phyloP scores from a whole-genome alignment of 2,329 filamentous ascomycete species.

The Penicillium griseofulvum region DNA sequence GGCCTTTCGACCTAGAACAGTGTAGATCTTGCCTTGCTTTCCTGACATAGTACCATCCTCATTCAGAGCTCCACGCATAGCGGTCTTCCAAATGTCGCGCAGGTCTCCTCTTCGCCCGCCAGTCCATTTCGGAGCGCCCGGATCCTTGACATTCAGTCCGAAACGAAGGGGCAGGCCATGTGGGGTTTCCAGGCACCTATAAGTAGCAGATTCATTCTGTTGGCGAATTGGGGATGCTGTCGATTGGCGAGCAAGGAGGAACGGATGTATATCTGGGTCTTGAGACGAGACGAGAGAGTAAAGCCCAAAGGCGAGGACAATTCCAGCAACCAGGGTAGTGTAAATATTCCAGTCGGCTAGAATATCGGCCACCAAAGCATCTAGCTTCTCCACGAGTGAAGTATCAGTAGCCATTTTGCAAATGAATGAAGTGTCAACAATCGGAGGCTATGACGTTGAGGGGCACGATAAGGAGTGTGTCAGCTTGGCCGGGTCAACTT shows the following conservation, averaged over 20 bases:
- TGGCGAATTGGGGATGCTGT: constrained; percentile 75
- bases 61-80: constrained; percentile 61
- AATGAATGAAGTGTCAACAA: constrained; percentile 10
- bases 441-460: constrained; percentile 22
- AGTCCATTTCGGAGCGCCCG: constrained; percentile 77
- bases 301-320: constrained; percentile 65
- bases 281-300: constrained; percentile 68
- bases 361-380: constrained; percentile 66
- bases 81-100: constrained; percentile 82
- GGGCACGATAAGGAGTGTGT: constrained; percentile 9
- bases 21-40: constrained; percentile 69
- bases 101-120: constrained; percentile 83
- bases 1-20: constrained; percentile 72
- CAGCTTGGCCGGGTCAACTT: constrained; percentile 19
- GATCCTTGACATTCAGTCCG: constrained; percentile 78
- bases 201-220: constrained; percentile 79
- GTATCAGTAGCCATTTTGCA: constrained; percentile 44
- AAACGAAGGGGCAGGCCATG: constrained; percentile 77
- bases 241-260: constrained; percentile 83
- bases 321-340: constrained; percentile 68
- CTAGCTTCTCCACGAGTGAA: constrained; percentile 63
- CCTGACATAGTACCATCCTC: constrained; percentile 61
- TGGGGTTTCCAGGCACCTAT: constrained; percentile 78
- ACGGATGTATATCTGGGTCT: constrained; percentile 88
- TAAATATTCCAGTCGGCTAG: constrained; percentile 79